Evolutionary conservation across 148 eudicot species (phyloP).

Genomic region (Drosera capensis): DNA sequence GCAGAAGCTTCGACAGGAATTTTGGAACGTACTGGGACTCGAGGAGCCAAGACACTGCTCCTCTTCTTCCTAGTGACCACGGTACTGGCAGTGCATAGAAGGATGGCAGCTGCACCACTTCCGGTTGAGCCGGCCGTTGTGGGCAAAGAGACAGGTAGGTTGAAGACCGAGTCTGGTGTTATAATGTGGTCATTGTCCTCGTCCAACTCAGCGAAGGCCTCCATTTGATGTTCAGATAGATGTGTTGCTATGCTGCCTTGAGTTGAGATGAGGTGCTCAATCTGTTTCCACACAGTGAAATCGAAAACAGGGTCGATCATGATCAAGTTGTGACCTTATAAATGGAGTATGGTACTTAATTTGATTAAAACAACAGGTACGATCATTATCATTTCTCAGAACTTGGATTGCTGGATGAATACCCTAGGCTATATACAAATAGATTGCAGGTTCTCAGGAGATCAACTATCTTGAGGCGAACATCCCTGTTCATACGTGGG

Average conservation of each 20-base stretch:
- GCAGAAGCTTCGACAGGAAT: neutral
- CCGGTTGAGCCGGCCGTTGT: neutral
- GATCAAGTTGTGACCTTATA: too few species aligned
- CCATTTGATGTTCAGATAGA: conserved; percentile 19
- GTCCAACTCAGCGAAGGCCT: conserved; percentile 12
- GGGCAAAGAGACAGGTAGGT: conserved; percentile 5
- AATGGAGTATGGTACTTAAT: too few species aligned
- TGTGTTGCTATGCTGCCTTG: conserved; percentile 10
- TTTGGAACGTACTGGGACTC: neutral
- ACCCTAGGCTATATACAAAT: too few species aligned
- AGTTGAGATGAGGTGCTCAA: conserved; percentile 17
- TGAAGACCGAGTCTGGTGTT: conserved; percentile 31
- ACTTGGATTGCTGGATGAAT: too few species aligned
- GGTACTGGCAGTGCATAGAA: neutral
- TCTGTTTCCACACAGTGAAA: conserved; percentile 18
- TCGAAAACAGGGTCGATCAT: too few species aligned
- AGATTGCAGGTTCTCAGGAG: too few species aligned
- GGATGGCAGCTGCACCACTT: neutral
- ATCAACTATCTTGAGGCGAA: too few species aligned
- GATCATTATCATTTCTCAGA: too few species aligned
- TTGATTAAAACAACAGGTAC: too few species aligned
- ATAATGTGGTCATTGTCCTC: conserved; percentile 26
- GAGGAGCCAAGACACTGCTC: neutral
- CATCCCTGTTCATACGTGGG: too few species aligned
- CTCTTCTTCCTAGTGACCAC: neutral